Conservation (phyloP, 2,329 filamentous ascomycete genomes). For the Alternaria novae-zelandiae region DNA sequence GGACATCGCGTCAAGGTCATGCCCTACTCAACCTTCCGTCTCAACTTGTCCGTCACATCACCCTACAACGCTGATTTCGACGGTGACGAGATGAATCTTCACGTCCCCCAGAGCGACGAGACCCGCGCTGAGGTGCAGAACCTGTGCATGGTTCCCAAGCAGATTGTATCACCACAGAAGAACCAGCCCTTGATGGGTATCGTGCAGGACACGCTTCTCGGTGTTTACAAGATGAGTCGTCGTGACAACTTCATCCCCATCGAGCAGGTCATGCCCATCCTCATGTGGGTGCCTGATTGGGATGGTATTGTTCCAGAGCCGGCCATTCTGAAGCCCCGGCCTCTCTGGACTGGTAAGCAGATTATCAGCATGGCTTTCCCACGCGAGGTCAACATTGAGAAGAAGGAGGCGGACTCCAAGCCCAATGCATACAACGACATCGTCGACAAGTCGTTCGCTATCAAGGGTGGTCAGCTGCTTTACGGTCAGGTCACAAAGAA, state of each 20-base stretch:
- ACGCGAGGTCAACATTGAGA: slow-evolving; percentile 74
- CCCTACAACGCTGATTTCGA: slow-evolving; percentile 99
- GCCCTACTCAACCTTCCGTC: slow-evolving; percentile 97
- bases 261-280: slow-evolving; percentile 92
- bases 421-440: slow-evolving; percentile 63
- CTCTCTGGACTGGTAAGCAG: slow-evolving; percentile 98
- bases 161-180: slow-evolving; percentile 97
- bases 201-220: slow-evolving; percentile 95
- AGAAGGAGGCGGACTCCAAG: slow-evolving; percentile 66
- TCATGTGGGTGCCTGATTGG: slow-evolving; percentile 98
- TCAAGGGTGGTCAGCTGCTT: slow-evolving; percentile 87
- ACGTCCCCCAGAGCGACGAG: slow-evolving; percentile 97
- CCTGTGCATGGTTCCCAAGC: slow-evolving; percentile 95
- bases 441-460: slow-evolving; percentile 78
- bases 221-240: slow-evolving; percentile 95
- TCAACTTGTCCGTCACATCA: slow-evolving; percentile 96
- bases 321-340: slow-evolving; percentile 90
- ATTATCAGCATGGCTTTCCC: slow-evolving; percentile 94
- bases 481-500: slow-evolving; percentile 94
- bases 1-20: slow-evolving; percentile 96
- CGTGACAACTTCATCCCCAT: slow-evolving; percentile 90
- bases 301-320: slow-evolving; percentile 92
- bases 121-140: slow-evolving; percentile 93
- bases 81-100: slow-evolving; percentile 99
- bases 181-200: slow-evolving; percentile 99